Evolutionary conservation across 352 stramenopile species (phyloP), one percentile per base, ranked within the genome.

Genomic region (Phytophthora ramorum): DNA sequence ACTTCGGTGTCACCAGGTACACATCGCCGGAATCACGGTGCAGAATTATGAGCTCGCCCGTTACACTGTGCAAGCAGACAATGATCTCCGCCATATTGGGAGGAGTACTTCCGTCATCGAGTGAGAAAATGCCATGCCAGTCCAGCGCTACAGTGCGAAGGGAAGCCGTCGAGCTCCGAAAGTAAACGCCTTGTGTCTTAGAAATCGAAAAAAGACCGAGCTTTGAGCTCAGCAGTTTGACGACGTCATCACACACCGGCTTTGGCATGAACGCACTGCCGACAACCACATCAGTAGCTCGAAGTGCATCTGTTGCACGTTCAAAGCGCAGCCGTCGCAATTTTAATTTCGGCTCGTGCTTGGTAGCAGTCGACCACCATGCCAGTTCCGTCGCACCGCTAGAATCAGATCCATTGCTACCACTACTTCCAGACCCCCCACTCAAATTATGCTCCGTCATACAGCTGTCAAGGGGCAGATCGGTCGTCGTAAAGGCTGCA

Each of bases 191-290:
- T 41, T 73, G 35, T 2, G 65, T 54, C 16, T 59, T 65, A 0
- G 87, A 90, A 54, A 96, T 48, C 26, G 89, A 62, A 85, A 88
- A 96, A 16, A 96, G 72, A 14, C 89, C 89, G 17, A 85, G 70
- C 41, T 79, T 79, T 0, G 83, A 93, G 66, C 80, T 76, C 16
- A 73, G 26, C 45, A 96, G 66, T 41, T 59, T 63, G 7, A 62
- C 44, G n/a, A 88, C 61, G 14, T 81, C 67, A 32, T 64, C 58
- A 30, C 70, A 75, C 26, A n/a, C 37, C 3, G 63, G 54, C 19
- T 59, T 57, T 10, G 64, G 64, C 20, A 71, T 43, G 51, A 95
- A 90, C 3, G 83, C 64, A 58, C 77, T 84, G 8, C 89, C 89
- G 14, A 95, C 68, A 47, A 85, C 73, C 32, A 95, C 82, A 61